Conservation (phyloP, 768 basidiomycete genomes). For the Tremella fuciformis region DNA sequence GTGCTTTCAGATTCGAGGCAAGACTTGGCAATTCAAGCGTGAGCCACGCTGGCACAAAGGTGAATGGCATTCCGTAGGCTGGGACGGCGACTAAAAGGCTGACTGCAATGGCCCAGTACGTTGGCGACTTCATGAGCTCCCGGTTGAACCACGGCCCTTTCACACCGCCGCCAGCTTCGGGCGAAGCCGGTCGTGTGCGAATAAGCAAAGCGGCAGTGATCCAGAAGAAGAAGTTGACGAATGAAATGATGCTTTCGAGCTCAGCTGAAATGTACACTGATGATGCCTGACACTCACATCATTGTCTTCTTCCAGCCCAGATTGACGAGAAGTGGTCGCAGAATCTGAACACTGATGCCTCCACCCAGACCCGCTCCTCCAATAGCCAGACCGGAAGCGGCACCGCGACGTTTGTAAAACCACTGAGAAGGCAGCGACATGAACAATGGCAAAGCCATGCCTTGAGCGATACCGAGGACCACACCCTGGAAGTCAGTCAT, state of each 20-base stretch:
- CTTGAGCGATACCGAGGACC: slow-evolving; percentile 28
- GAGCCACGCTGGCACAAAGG: not conserved
- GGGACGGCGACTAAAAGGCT: slow-evolving; percentile 26
- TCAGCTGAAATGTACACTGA: not conserved
- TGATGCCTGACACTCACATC: slow-evolving; percentile 26
- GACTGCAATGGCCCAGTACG: slow-evolving; percentile 30
- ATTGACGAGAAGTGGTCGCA: slow-evolving; percentile 28
- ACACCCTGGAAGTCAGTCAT: slow-evolving; percentile 23
- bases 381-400: slow-evolving; percentile 43
- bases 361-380: slow-evolving; percentile 42
- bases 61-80: slow-evolving; percentile 12
- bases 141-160: slow-evolving; percentile 31
- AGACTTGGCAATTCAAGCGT: not conserved
- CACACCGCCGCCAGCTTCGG: slow-evolving; percentile 27
- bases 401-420: slow-evolving; percentile 40
- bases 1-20: not conserved
- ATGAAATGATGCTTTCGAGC: slow-evolving; percentile 26
- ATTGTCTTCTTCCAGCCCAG: slow-evolving; percentile 40
- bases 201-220: slow-evolving; percentile 24
- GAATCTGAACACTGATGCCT: slow-evolving; percentile 26
- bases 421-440: slow-evolving; percentile 46
- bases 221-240: slow-evolving; percentile 20
- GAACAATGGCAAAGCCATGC: slow-evolving; percentile 38
- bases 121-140: slow-evolving; percentile 14
- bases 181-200: slow-evolving; percentile 27